Evolutionary conservation across 1,139 yeast genomes (phyloP).

Genomic region (Hemisphaericaspora lyxosophila): DNA sequence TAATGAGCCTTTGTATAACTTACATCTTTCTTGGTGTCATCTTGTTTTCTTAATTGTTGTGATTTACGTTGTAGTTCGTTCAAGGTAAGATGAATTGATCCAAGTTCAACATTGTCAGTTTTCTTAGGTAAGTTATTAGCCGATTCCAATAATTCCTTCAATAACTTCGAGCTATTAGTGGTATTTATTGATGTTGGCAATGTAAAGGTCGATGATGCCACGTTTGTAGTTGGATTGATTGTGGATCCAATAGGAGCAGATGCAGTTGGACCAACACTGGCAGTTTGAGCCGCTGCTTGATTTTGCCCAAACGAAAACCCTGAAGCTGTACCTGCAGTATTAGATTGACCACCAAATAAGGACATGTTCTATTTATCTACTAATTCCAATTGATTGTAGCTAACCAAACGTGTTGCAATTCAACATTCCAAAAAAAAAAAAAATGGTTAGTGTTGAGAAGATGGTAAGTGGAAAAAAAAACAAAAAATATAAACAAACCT

Average conservation of each 20-base stretch:
- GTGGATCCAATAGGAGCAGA: conserved; percentile 1
- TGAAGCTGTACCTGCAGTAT: conserved; percentile 9
- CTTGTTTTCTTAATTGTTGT: conserved; percentile 52
- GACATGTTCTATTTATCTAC: conserved; percentile 9
- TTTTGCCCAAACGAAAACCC: conserved; percentile 14
- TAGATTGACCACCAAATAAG: conserved; percentile 18
- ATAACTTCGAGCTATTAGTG: conserved; percentile 17
- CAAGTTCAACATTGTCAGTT: conserved; percentile 54
- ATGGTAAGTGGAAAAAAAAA: conserved; percentile 2
- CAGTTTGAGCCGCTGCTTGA: conserved; percentile 5
- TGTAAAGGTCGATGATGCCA: conserved; percentile 6
- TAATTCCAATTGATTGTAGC: not conserved
- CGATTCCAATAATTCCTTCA: conserved; percentile 69
- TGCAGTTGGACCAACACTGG: conserved; percentile 10
- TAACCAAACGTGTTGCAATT: too few species aligned
- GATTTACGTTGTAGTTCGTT: conserved; percentile 77
- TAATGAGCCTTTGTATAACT: conserved; percentile 87
- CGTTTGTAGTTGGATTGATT: conserved; percentile 1
- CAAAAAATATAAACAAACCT: not conserved
- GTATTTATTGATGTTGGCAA: conserved; percentile 12
- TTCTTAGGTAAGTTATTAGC: conserved; percentile 69
- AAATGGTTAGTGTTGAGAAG: conserved; percentile 4
- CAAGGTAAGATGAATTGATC: conserved; percentile 72
- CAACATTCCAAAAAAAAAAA: too few species aligned
- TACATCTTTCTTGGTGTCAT: conserved; percentile 30